Evolutionary conservation across 1,284 basidiomycete genomes (phyloP).

Genomic region (Coniferiporia sulphurascens): DNA sequence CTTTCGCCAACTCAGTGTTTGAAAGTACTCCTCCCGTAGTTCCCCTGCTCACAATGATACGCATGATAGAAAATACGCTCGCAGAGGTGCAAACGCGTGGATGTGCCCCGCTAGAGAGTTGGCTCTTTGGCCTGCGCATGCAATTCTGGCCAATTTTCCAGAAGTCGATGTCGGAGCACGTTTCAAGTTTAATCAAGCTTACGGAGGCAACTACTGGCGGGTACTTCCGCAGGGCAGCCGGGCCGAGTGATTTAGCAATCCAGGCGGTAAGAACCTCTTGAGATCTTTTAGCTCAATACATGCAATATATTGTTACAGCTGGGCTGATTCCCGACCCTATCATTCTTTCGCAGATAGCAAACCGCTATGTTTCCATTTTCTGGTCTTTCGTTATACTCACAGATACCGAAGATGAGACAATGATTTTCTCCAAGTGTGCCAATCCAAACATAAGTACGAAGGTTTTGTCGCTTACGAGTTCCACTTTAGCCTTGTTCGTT

Average conservation of each 20-base stretch:
- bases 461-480: neutral
- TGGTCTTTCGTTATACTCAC: slow-evolving; percentile 76
- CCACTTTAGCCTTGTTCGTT: slow-evolving; percentile 64
- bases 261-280: slow-evolving; percentile 45
- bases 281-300: slow-evolving; percentile 2
- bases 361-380: slow-evolving; percentile 74
- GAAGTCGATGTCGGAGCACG: slow-evolving; percentile 79
- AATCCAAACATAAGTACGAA: neutral
- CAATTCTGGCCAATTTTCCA: slow-evolving; percentile 91
- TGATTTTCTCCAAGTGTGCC: slow-evolving; percentile 87
- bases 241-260: slow-evolving; percentile 67
- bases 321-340: neutral
- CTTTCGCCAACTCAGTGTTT: slow-evolving; percentile 58
- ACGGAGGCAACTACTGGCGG: slow-evolving; percentile 63
- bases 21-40: slow-evolving; percentile 69
- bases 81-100: slow-evolving; percentile 68
- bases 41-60: slow-evolving; percentile 82
- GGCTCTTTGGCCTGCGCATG: slow-evolving; percentile 73
- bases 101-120: slow-evolving; percentile 74
- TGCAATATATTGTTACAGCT: slow-evolving; percentile 22
- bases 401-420: slow-evolving; percentile 82
- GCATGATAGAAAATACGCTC: slow-evolving; percentile 76
- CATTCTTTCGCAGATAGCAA: slow-evolving; percentile 36
- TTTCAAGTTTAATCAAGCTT: slow-evolving; percentile 75
- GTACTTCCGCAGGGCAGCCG: slow-evolving; percentile 60